Conservation (phyloP, 78 protist genomes). For the Guillardia theta region DNA sequence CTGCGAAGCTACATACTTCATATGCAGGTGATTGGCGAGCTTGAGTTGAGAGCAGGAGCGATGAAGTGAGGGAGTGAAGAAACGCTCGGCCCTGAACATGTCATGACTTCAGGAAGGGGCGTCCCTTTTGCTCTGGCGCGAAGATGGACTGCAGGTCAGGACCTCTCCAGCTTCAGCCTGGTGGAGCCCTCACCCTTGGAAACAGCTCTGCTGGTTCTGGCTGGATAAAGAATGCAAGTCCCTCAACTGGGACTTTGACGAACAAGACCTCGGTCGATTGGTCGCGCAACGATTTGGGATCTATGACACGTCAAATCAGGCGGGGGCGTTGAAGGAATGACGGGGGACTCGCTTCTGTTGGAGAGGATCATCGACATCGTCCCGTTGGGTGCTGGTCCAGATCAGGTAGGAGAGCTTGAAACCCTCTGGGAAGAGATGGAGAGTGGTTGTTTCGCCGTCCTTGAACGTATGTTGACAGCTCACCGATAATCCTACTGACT, state of each 20-base stretch:
- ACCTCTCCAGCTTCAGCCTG: neutral
- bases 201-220: slow-evolving; percentile 25
- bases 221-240: neutral
- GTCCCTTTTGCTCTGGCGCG: neutral
- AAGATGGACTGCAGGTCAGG: neutral
- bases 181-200: neutral
- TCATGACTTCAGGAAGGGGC: too few relatives aligned
- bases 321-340: neutral
- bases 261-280: neutral
- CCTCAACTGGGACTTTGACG: neutral
- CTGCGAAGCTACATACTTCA: neutral
- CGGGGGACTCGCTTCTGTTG: neutral
- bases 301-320: too few relatives aligned
- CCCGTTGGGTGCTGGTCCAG: neutral
- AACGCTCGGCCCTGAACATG: too few relatives aligned
- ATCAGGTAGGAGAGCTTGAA: too few relatives aligned
- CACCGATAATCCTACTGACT: neutral
- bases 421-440: too few relatives aligned
- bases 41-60: too few relatives aligned
- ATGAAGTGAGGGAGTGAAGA: too few relatives aligned
- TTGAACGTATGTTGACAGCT: too few relatives aligned
- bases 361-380: neutral
- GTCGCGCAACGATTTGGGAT: too few relatives aligned
- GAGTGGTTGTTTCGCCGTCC: too few relatives aligned
- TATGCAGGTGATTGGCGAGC: too few relatives aligned